Evolutionary conservation across 345 rosid genomes (phyloP), one percentile per base, ranked within the genome.

Genomic region (Eucalyptus cloeziana): DNA sequence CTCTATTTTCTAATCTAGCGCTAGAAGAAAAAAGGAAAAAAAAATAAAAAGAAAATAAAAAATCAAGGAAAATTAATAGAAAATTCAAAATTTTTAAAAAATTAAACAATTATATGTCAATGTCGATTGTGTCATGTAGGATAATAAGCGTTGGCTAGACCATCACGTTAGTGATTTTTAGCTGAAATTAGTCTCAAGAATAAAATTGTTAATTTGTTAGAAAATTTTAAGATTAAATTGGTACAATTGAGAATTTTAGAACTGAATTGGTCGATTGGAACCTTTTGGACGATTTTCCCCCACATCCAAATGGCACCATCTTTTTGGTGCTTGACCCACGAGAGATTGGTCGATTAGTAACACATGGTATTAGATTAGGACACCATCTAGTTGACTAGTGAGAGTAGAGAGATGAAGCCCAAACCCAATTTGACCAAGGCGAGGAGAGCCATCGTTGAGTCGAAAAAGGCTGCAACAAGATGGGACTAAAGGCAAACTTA

Each of bases 91-190:
- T 8, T 24, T 22, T 37, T 3, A 21, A 8, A 56, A 24, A 24
- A 56, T 1, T 9, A 24, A 56, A 56, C 24, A 24, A 56, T 56
- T 4, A 8, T 56, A 5, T 24, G 0, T 56, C 5, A 10, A 24
- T 10, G 6, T 1, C 3, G 3, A 5, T 22, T 56, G 62, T 22
- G 30, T 5, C 1, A 56, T 24, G 62, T 56, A 22, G 30, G 25
- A 56, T 24, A 5, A 56, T 11, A 0, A 24, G 3, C 13, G 0
- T 4, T 56, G 62, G 62, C 0, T 24, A 1, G 10, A 56, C 30
- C 12, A 56, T 12, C 27, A 10, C 0, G 62, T 56, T 24, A 56
- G 13, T 0, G 30, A 56, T 56, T 56, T 56, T 24, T 0, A 24
- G 1, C 13, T 6, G 2, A 56, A 56, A 56, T 56, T 56, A 56